A percentile compares a stretch with the other conserved stretches of the same genome.
These are phyloP conservation scores for Fistulifera solaris DNA, from an alignment of 108 stramenopile species.

Conservation along the genomic window DNA sequence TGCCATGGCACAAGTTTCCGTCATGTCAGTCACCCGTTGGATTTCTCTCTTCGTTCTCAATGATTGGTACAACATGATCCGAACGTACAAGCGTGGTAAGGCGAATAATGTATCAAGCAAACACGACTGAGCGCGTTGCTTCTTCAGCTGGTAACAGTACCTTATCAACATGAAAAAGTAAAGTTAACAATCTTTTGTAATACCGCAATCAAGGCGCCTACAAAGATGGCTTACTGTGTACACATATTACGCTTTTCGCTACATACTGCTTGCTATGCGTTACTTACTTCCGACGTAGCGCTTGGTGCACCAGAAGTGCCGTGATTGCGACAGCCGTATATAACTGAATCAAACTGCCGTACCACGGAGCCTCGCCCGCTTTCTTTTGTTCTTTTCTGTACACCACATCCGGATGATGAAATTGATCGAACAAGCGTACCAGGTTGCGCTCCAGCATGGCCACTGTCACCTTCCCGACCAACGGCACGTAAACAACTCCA, in stretches of 20 bases:
- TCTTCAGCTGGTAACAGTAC: no score
- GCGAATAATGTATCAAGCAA: no score
- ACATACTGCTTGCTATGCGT: no score
- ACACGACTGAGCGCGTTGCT: no score
- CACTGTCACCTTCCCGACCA: constrained; percentile 95
- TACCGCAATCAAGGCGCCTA: no score
- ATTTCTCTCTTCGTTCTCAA: constrained; percentile 65
- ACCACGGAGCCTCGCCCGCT: constrained; percentile 17
- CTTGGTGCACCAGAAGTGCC: constrained; percentile 23
- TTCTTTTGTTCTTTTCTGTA: background rate
- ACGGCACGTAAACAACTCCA: constrained; percentile 86
- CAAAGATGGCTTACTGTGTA: no score
- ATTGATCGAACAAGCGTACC: constrained; percentile 88
- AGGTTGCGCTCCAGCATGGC: constrained; percentile 93
- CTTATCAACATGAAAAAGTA: no score
- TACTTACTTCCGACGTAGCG: no score
- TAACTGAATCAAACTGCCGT: constrained; percentile 30
- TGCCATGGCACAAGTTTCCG: constrained; percentile 55
- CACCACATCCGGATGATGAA: constrained; percentile 30
- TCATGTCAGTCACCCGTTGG: constrained; percentile 60
- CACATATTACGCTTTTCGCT: no score
- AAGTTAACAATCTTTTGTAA: no score
- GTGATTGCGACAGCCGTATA: constrained; percentile 68
- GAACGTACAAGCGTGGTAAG: background rate
- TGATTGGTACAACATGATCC: constrained; percentile 67